A percentile compares a stretch with the other conserved stretches of the same genome.
Conservation (phyloP, 169 alveolate species). For the Cardiosporidium cionae region DNA sequence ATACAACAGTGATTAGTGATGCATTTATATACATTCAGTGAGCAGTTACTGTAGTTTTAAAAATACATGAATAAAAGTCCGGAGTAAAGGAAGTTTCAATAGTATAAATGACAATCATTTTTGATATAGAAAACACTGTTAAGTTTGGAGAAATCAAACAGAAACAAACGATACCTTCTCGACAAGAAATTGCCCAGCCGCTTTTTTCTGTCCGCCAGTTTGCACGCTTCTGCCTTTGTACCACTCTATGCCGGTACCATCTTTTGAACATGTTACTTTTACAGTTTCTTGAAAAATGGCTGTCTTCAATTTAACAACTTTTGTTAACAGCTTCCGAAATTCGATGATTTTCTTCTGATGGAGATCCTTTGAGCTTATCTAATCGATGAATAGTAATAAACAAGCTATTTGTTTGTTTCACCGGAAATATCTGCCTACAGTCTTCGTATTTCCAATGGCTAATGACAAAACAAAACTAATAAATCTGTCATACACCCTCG, state of each 20-base stretch:
- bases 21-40: too few species aligned
- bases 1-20: too few species aligned
- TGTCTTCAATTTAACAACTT: conserved; percentile 25
- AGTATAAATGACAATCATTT: too few species aligned
- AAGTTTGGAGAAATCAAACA: too few species aligned
- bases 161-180: conserved; percentile 5
- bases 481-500: not conserved
- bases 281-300: conserved; percentile 21
- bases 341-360: conserved; percentile 20
- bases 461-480: not conserved
- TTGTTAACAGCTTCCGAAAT: conserved; percentile 17
- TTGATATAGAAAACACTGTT: too few species aligned
- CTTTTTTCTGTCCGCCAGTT: conserved; percentile 6
- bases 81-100: too few species aligned
- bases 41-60: too few species aligned
- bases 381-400: not conserved
- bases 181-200: conserved; percentile 24
- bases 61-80: too few species aligned
- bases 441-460: not conserved
- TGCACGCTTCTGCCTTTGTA: conserved; percentile 16
- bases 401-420: not conserved
- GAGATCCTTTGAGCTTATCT: conserved; percentile 29
- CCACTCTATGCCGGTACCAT: conserved; percentile 28
- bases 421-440: too few species aligned
- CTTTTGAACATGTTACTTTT: conserved; percentile 26